Conservation (phyloP, 352 stramenopile genomes). For the Globisporangium rhizosaccharum region DNA sequence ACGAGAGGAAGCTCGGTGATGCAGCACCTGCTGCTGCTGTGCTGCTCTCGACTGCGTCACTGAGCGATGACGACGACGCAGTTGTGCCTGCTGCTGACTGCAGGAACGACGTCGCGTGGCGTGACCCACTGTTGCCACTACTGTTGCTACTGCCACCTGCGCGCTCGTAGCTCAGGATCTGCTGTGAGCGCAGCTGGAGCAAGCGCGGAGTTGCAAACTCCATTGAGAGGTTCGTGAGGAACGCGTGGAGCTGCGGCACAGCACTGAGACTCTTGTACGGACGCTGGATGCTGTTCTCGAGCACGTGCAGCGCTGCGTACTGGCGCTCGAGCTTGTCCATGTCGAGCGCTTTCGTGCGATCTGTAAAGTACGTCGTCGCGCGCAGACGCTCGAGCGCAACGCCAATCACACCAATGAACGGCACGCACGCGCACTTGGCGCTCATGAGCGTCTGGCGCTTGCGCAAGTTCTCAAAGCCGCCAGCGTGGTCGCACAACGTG, state of each 20-base stretch:
- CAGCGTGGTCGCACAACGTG: conserved; percentile 58
- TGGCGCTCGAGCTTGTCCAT: conserved; percentile 62
- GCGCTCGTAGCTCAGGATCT: conserved; percentile 37
- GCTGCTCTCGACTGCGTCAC: conserved; percentile 14
- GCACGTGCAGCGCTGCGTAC: conserved; percentile 39
- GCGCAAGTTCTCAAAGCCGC: conserved; percentile 66
- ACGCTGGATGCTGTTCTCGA: conserved; percentile 36
- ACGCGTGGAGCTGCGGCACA: conserved; percentile 20
- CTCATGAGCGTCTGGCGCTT: conserved; percentile 48
- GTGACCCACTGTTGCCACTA: background rate
- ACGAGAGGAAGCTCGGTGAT: conserved; percentile 36
- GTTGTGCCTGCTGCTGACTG: conserved; percentile 1
- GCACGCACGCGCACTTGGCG: conserved; percentile 35
- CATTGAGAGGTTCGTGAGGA: conserved; percentile 32
- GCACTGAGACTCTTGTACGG: conserved; percentile 2
- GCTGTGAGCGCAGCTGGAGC: conserved; percentile 47
- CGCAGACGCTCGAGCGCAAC: conserved; percentile 62
- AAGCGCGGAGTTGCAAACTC: conserved; percentile 36
- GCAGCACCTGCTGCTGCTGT: conserved; percentile 9
- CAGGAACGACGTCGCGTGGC: conserved; percentile 9
- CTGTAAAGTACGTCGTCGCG: conserved; percentile 36
- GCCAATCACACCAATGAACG: conserved; percentile 69
- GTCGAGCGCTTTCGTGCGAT: conserved; percentile 28
- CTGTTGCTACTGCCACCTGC: background rate
- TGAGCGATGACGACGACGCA: conserved; percentile 16